phyloP scores from a whole-genome alignment of 805 yeast species.

The Schwanniomyces yamadae region DNA sequence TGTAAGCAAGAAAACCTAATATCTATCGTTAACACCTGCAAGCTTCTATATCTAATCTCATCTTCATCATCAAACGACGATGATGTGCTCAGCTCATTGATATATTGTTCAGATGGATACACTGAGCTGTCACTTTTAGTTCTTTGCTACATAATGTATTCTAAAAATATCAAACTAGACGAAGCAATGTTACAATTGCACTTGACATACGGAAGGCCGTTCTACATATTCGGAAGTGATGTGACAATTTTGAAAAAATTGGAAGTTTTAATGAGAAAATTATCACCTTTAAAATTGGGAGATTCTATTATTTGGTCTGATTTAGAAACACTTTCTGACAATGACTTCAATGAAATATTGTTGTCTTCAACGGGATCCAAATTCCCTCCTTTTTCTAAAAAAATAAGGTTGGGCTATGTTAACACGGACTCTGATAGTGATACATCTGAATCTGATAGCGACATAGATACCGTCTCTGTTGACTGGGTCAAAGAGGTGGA shows the following conservation, averaged over 20 bases:
- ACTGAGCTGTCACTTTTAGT: constrained; percentile 83
- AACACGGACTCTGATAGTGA: constrained; percentile 10
- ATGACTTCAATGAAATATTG: constrained; percentile 36
- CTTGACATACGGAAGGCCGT: constrained; percentile 65
- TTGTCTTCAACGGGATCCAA: constrained; percentile 18
- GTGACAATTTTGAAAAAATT: constrained; percentile 62
- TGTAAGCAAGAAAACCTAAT: constrained; percentile 59
- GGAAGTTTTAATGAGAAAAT: constrained; percentile 57
- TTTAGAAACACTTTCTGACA: constrained; percentile 26
- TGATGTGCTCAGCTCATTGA: constrained; percentile 44
- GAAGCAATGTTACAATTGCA: constrained; percentile 70
- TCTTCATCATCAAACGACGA: constrained; percentile 33
- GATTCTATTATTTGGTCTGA: constrained; percentile 25
- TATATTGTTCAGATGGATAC: constrained; percentile 88
- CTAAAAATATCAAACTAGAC: constrained; percentile 57
- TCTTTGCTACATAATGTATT: constrained; percentile 68
- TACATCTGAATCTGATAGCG: constrained; percentile 6
- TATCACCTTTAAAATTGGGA: constrained; percentile 48
- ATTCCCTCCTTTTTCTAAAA: constrained; percentile 11
- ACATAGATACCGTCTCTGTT: constrained; percentile 1
- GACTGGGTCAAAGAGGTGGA: constrained; percentile 43
- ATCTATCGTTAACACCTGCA: constrained; percentile 67
- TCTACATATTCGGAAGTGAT: constrained; percentile 79
- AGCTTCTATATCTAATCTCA: constrained; percentile 50
- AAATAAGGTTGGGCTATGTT: constrained; percentile 26